Evolutionary conservation across 305 asterid species (phyloP).

Genomic region (Euphrasia arctica): DNA sequence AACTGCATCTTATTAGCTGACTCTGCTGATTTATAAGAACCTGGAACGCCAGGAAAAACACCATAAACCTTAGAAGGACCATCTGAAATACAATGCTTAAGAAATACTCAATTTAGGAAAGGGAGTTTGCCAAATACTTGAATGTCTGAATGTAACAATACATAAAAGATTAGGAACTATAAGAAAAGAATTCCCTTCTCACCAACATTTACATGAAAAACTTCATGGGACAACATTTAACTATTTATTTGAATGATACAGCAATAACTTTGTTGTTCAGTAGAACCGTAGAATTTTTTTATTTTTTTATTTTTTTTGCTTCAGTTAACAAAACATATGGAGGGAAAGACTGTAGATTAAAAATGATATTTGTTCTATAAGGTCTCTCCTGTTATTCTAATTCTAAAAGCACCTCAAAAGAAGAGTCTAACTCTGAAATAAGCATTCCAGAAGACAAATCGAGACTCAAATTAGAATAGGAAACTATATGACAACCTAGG

Average conservation of each 20-base stretch:
- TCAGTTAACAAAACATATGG: not conserved
- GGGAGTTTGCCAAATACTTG: constrained; percentile 11
- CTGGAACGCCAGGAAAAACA: constrained; percentile 48
- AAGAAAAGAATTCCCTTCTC: constrained; percentile 7
- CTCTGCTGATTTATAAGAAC: constrained; percentile 63
- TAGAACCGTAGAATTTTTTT: not conserved
- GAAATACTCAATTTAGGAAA: constrained; percentile 24
- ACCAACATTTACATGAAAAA: constrained; percentile 15
- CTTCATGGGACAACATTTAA: not conserved
- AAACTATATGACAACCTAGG: constrained; percentile 3
- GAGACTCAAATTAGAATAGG: constrained; percentile 2
- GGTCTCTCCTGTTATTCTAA: not conserved
- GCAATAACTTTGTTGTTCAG: not conserved
- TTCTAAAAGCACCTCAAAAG: constrained; percentile 8
- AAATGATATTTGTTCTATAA: constrained; percentile 1
- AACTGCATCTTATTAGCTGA: constrained; percentile 65
- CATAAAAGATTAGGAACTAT: constrained; percentile 1
- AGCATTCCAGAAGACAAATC: constrained; percentile 14
- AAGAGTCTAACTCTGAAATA: constrained; percentile 9
- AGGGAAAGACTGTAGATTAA: not conserved
- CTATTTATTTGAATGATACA: constrained; percentile 8
- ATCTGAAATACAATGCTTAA: constrained; percentile 39
- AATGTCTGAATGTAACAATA: constrained; percentile 9
- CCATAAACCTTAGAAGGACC: constrained; percentile 62
- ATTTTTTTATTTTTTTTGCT: not conserved